Evolutionary conservation across 2,329 filamentous ascomycete species (phyloP).

Genomic region (Graphilbum ipis-grandicollis): DNA sequence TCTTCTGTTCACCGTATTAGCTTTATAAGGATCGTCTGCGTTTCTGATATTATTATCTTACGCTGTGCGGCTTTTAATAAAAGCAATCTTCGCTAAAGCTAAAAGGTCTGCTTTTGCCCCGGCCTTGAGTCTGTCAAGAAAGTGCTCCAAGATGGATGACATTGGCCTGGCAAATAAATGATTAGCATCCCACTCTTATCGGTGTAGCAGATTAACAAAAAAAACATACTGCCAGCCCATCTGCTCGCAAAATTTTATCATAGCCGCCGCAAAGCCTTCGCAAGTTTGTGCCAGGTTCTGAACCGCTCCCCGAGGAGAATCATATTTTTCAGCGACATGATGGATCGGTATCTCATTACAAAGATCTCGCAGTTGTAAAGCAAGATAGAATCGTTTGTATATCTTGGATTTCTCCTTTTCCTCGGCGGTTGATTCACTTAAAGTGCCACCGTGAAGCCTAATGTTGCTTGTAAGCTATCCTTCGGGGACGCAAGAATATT

Average conservation of each 20-base stretch:
- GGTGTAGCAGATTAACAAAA: too few relatives aligned
- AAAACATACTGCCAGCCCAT: conserved; percentile 51
- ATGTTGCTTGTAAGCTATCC: background rate
- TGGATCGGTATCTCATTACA: conserved; percentile 63
- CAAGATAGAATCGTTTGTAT: conserved; percentile 57
- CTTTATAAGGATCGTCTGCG: conserved; percentile 1
- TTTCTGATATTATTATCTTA: conserved; percentile 14
- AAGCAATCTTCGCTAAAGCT: conserved; percentile 53
- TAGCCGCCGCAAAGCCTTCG: conserved; percentile 61
- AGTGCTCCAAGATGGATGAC: conserved; percentile 56
- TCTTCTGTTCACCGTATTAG: conserved; percentile 15
- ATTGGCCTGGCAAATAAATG: conserved; percentile 33
- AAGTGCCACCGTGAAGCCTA: conserved; percentile 47
- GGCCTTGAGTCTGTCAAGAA: conserved; percentile 54
- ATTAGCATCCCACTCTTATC: too few relatives aligned
- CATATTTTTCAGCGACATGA: conserved; percentile 51
- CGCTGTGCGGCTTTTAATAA: conserved; percentile 62
- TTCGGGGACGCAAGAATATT: background rate
- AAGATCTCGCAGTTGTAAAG: conserved; percentile 60
- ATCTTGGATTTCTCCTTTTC: conserved; percentile 45
- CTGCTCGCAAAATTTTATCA: conserved; percentile 62
- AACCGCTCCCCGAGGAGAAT: conserved; percentile 49
- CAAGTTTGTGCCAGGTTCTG: conserved; percentile 60
- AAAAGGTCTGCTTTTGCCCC: conserved; percentile 56
- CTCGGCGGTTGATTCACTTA: conserved; percentile 44